Base-by-base conservation (phyloP, 2,329 filamentous ascomycete species). In the Fusarium verticillioides region DNA sequence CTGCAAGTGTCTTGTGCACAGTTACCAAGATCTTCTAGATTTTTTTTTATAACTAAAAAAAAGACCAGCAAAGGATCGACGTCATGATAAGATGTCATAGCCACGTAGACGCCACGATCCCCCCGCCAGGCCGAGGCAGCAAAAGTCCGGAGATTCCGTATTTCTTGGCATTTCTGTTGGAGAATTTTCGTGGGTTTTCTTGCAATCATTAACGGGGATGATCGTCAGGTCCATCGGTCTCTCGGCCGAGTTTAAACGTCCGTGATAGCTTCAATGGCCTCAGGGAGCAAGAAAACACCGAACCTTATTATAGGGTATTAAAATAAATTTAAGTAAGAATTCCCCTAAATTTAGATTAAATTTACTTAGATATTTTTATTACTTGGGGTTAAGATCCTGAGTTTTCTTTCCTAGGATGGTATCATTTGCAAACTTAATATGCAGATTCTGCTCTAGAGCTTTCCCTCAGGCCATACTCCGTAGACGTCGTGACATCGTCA, bases 1-100 rank as follows among this genome's bases (percentile, higher is more conserved):
- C 66, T 67, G 68, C 58, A 54, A 23, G 74, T 75, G 75, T 77
- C 75, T 77, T 77, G 75, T 76, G 75, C 73, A 43, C 66, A 62
- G 44, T 75, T 77, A 46, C 75, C 74, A 54, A 50, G 28, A 50
- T 40, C 26, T 43, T 53, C 57, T 34, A 23, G 16, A 43, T 32
- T 34, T 36, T 58, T 32, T 49, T 28, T 36, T n/a, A 6, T 3
- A 18, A n/a, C 26, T n/a, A 42, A 53, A 60, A 62, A 37, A 37
- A 37, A 34, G 21, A 32, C 16, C 56, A 36, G 43, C 19, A 7
- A 39, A 60, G 21, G 39, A 34, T 50, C 43, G 68, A 75, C 71
- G 69, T 77, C 70, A 72, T 67, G 39, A 47, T 19, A 40, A 12
- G 12, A 62, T 58, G 60, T 66, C 61, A 70, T 64, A 61, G 40